Evolutionary conservation across 805 yeast genomes (phyloP).

Genomic region (Candida hispaniensis): DNA sequence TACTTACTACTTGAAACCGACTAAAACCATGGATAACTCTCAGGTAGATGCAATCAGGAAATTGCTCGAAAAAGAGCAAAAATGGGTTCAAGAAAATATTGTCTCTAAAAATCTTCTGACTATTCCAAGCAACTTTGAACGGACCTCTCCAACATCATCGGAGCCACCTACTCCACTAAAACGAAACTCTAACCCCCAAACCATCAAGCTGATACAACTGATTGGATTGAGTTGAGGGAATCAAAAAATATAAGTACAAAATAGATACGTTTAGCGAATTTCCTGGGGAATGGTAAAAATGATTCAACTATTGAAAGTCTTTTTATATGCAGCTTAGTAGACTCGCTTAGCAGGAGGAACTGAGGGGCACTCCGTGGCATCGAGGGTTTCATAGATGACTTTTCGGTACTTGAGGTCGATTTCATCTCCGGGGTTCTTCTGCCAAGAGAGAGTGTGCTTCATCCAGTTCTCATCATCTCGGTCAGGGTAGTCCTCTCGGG

Average conservation of each 20-base stretch:
- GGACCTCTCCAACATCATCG: neutral
- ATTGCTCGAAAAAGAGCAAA: constrained; percentile 19
- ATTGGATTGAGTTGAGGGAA: no score
- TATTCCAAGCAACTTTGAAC: constrained; percentile 26
- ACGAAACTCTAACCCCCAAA: constrained; percentile 24
- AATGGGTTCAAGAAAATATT: constrained; percentile 28
- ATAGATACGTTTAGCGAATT: no score
- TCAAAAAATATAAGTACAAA: no score
- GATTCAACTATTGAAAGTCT: no score
- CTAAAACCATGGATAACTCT: constrained; percentile 3
- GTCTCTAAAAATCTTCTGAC: constrained; percentile 20
- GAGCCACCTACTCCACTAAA: constrained; percentile 16
- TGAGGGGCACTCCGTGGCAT: constrained; percentile 83
- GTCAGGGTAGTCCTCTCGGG: constrained; percentile 93
- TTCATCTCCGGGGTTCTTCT: constrained; percentile 54
- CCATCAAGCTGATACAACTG: constrained; percentile 23
- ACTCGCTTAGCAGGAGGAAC: constrained; percentile 97
- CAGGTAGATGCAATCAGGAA: constrained; percentile 9
- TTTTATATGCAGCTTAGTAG: no score
- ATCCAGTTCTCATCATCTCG: constrained; percentile 97
- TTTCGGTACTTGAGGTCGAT: constrained; percentile 74
- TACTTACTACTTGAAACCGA: constrained; percentile 20
- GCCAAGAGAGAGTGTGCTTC: constrained; percentile 96
- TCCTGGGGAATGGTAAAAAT: no score
- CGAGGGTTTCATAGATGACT: constrained; percentile 75